Conservation (phyloP, 257 asterid species). For the Pogostemon cablin region DNA sequence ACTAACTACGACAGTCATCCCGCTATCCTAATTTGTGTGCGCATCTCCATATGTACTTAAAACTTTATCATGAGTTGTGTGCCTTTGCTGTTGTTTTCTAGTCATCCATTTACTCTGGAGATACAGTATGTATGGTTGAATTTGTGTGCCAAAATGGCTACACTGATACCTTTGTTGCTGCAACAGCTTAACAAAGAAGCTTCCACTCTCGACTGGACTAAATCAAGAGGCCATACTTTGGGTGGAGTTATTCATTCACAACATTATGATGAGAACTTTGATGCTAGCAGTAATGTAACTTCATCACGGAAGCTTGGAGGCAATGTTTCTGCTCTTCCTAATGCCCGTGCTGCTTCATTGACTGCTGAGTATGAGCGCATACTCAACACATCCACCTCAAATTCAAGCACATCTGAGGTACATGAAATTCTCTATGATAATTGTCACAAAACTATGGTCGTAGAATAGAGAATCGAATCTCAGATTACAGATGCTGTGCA, state of each 20-base stretch:
- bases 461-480: constrained; percentile 23
- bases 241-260: constrained; percentile 42
- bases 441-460: constrained; percentile 19
- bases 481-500: constrained; percentile 31
- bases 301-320: constrained; percentile 80
- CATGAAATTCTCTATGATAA: constrained; percentile 25
- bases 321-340: constrained; percentile 43
- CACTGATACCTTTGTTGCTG: constrained; percentile 22
- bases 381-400: constrained; percentile 43
- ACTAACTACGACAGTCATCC: too few relatives aligned
- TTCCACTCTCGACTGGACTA: constrained; percentile 83
- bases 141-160: constrained; percentile 16
- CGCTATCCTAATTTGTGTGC: too few relatives aligned
- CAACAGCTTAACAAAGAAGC: constrained; percentile 89
- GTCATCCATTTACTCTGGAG: too few relatives aligned
- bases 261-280: constrained; percentile 51
- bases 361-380: constrained; percentile 79
- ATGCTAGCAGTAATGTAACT: constrained; percentile 32
- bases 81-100: too few relatives aligned
- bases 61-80: too few relatives aligned
- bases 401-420: constrained; percentile 40
- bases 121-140: neutral
- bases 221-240: constrained; percentile 71
- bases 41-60: too few relatives aligned
- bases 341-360: constrained; percentile 80